Base-by-base conservation (phyloP, 2,329 filamentous ascomycete genomes). In the Lasiodiplodia sp. region DNA sequence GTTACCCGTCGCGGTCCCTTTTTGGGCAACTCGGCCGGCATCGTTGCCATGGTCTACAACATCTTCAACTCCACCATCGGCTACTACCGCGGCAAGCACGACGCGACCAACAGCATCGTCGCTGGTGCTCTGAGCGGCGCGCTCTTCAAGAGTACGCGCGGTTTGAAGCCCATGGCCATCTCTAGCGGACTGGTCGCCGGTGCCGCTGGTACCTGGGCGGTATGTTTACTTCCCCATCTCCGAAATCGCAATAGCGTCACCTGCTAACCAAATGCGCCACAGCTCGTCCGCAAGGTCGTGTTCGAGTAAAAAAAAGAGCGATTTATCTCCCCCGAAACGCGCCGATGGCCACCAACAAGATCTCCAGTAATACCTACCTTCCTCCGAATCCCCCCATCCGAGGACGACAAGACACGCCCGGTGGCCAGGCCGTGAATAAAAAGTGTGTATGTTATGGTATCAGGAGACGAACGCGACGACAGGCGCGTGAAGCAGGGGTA, bases 1-100 rank as follows among this genome's bases (percentile, higher is more conserved):
- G 90, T 99, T 71, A 99, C 96, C 69, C 85, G 96, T 76, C 87
- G 96, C 80, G 96, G 96, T 3, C 96, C 96, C 14, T 99, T 97
- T 83, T 82, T 99, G 74, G 96, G 96, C 53, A 99, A 99, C 85
- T 97, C 93, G 38, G 95, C 95, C 1, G 96, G 94, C 77, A 95
- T 98, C 40, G 90, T 99, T 66, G 96, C 96, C 40, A 94, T 99
- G 86, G 90, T 94, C 66, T 99, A 99, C 83, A 99, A 98, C 83
- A 92, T 92, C 34, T 64, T 71, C 63, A 81, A 81, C 72, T 80
- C 78, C 72, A 79, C 77, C 14, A 80, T 81, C 71, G 79, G 79
- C 7, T 73, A 78, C 65, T 78, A 75, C 53, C 70, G 79, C 56
- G 79, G 79, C 60, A 80, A 80, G 72, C 79, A 81, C 68, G 96